A percentile compares a stretch with the other conserved stretches of the same genome.
Conservation (phyloP, 2,329 filamentous ascomycete species). For the Xylaria sp. region DNA sequence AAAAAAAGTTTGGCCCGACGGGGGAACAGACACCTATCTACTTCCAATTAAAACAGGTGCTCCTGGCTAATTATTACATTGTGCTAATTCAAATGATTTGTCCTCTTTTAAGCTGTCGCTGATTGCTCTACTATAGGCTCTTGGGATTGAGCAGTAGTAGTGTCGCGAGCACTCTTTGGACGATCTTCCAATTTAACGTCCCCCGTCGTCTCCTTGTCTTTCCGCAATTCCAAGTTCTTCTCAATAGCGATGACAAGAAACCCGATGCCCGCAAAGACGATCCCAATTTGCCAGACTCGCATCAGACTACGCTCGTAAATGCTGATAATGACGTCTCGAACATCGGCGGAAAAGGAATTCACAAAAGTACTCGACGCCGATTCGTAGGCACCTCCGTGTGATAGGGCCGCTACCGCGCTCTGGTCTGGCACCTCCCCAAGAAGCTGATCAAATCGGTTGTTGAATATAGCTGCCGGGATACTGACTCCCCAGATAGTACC, state of each 20-base stretch:
- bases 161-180: not conserved
- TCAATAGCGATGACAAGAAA: conserved; percentile 31
- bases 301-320: conserved; percentile 34
- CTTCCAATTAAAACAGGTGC: conserved; percentile 7
- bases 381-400: conserved; percentile 30
- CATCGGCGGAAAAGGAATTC: conserved; percentile 24
- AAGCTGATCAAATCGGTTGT: conserved; percentile 35
- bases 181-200: conserved; percentile 24
- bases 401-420: conserved; percentile 17
- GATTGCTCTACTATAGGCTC: conserved; percentile 9
- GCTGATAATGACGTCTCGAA: conserved; percentile 29
- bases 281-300: conserved; percentile 35
- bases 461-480: conserved; percentile 53
- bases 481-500: conserved; percentile 55
- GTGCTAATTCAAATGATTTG: conserved; percentile 3
- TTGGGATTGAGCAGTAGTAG: conserved; percentile 3
- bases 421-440: conserved; percentile 11
- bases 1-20: not conserved
- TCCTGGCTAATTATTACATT: conserved; percentile 4
- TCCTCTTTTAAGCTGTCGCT: conserved; percentile 8
- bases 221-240: conserved; percentile 25
- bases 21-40: conserved; percentile 2
- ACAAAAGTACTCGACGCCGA: conserved; percentile 27
- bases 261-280: conserved; percentile 31
- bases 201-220: conserved; percentile 14